Base-by-base conservation (phyloP, 2,329 filamentous ascomycete species). In the Diaporthe eres region DNA sequence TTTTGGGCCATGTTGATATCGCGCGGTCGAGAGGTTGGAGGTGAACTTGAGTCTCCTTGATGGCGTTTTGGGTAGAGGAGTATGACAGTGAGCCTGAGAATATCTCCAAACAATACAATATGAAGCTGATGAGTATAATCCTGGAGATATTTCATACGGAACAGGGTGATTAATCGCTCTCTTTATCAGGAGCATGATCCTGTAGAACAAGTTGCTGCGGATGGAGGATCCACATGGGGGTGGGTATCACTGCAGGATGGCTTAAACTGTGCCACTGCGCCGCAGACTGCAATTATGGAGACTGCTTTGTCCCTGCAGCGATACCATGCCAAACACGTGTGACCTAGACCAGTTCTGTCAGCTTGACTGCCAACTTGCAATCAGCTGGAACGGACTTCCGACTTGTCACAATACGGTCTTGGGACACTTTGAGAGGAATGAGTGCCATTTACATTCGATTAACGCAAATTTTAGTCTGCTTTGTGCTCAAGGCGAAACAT, bases 211-310 rank as follows among this genome's bases (percentile, higher is more conserved):
- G 61, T 47, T 65, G 28, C 61, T 65, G 42, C 42, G 61, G 61
- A 65, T 31, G 61, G 39, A 65, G 39, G 61, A 65, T 49, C 61
- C 42, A 47, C 61, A 12, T 31, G 15, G 22, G 15, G 42, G 61
- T 65, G 61, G 61, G 61, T 47, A 28, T 25, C 25, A 49, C 42
- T 49, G 61, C 42, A 49, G 61, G 61, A 31, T 17, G 61, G 42
- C 61, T 65, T 31, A 9, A 65, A 28, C 61, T 47, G 39, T 8
- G 53, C 51, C 9, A 31, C 37, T 63, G 60, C 60, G 61, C 39
- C 60, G 60, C 60, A 65, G 61, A 49, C 61, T 8, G 31, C 17
- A 49, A 65, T 34, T 65, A 49, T 65, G 61, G 61, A 65, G 61
- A 65, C 19, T 4, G 3, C 42, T 49, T 31, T 65, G 61, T 65